These are phyloP conservation scores for Saturnispora galanensis DNA, from an alignment of 805 yeast genomes.

Conservation along the genomic window DNA sequence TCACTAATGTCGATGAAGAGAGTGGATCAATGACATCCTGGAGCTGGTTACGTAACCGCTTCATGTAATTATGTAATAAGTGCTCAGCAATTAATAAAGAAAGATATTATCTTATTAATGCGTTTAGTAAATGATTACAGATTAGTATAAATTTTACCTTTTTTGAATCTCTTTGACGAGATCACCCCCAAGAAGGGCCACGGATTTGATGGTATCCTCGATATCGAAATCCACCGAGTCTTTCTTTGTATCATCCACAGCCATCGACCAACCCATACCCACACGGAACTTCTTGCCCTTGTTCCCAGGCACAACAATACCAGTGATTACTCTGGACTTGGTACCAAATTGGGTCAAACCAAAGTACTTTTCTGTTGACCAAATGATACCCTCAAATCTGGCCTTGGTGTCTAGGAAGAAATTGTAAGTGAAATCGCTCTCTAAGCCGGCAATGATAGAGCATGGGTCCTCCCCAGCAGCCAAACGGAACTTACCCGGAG, in stretches of 20 bases:
- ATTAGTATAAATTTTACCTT: background rate
- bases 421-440: constrained; percentile 51
- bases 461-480: constrained; percentile 1
- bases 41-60: no score
- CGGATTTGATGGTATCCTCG: constrained; percentile 10
- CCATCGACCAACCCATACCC: constrained; percentile 62
- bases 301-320: constrained; percentile 67
- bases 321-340: constrained; percentile 51
- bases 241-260: constrained; percentile 25
- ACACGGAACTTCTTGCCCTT: constrained; percentile 65
- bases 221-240: constrained; percentile 45
- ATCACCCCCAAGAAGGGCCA: constrained; percentile 48
- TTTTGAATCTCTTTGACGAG: constrained; percentile 26
- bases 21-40: no score
- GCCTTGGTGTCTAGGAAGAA: constrained; percentile 50
- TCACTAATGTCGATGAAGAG: no score
- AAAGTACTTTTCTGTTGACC: constrained; percentile 46
- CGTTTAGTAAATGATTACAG: background rate
- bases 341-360: constrained; percentile 27
- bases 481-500: constrained; percentile 28
- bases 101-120: no score
- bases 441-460: constrained; percentile 1
- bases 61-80: no score
- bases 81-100: no score
- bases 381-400: constrained; percentile 58